Conservation (phyloP, 2,329 filamentous ascomycete species). For the Fragosphaeria purpurea region DNA sequence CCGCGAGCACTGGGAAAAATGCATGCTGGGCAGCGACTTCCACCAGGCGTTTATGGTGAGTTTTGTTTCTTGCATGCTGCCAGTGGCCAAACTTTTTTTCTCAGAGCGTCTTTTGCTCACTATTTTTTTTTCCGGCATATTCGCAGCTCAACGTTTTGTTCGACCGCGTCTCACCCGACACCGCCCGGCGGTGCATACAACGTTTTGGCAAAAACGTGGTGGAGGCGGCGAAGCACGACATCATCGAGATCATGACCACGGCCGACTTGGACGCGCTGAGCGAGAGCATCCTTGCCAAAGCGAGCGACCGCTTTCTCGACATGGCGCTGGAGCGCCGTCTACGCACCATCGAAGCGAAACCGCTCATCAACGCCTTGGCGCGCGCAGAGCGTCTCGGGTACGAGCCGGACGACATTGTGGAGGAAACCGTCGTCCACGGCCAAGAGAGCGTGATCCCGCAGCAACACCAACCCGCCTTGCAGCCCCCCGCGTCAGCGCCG, state of each 20-base stretch:
- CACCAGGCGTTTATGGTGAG: constrained; percentile 44
- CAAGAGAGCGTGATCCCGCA: constrained; percentile 27
- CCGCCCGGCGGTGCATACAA: constrained; percentile 28
- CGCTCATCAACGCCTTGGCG: constrained; percentile 47
- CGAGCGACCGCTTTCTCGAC: constrained; percentile 41
- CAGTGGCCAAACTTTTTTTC: not conserved
- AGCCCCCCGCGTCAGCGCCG: not conserved
- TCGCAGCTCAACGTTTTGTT: constrained; percentile 40
- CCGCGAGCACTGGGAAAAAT: constrained; percentile 41
- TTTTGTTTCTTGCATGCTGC: constrained; percentile 10
- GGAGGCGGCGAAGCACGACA: constrained; percentile 27
- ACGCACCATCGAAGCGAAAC: constrained; percentile 41
- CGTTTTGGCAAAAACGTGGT: constrained; percentile 38
- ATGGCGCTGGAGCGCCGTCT: constrained; percentile 41
- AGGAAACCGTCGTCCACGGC: constrained; percentile 27
- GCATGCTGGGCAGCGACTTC: constrained; percentile 39
- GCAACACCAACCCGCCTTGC: not conserved
- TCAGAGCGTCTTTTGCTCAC: too few relatives aligned
- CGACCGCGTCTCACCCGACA: constrained; percentile 29
- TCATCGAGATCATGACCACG: constrained; percentile 30
- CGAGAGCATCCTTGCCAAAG: constrained; percentile 33
- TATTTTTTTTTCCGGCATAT: constrained; percentile 15
- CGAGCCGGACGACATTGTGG: constrained; percentile 38
- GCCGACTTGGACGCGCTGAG: constrained; percentile 36
- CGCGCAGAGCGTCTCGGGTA: constrained; percentile 49